Percentiles rank a stretch among this genome's conserved stretches.
Evolutionary conservation across 106 monocot species (phyloP).

Genomic region (Chionographis japonica): DNA sequence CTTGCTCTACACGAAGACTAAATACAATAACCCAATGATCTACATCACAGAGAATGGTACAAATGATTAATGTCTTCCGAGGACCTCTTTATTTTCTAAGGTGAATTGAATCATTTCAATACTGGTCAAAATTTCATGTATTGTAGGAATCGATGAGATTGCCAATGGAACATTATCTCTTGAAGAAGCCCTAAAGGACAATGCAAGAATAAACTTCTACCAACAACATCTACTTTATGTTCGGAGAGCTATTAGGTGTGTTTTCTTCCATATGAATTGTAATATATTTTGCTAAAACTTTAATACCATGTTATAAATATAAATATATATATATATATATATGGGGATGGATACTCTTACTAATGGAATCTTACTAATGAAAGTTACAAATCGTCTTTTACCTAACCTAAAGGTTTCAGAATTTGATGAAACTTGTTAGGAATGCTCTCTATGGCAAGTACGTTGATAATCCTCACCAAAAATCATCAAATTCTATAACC

Average conservation of each 20-base stretch:
- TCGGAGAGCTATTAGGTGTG: conserved; percentile 46
- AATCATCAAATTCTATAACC: no score
- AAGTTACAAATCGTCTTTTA: no score
- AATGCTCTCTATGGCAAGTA: no score
- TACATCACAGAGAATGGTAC: conserved; percentile 87
- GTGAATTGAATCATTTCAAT: neutral
- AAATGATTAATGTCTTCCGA: neutral
- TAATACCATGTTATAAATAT: no score
- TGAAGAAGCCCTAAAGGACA: conserved; percentile 50
- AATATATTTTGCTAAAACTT: no score
- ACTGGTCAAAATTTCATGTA: neutral
- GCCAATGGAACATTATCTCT: conserved; percentile 33
- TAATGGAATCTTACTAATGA: no score
- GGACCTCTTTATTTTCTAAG: no score
- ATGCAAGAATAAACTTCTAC: conserved; percentile 38
- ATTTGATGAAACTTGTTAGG: no score
- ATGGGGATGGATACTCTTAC: no score
- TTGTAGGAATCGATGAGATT: conserved; percentile 24
- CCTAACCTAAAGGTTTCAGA: no score
- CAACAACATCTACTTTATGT: conserved; percentile 32
- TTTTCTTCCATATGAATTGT: neutral
- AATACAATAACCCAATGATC: conserved; percentile 59
- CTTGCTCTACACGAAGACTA: conserved; percentile 46
- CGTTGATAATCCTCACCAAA: no score
- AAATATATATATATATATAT: no score